Conservation (phyloP, 345 rosid species). For the Erucastrum elatum region DNA sequence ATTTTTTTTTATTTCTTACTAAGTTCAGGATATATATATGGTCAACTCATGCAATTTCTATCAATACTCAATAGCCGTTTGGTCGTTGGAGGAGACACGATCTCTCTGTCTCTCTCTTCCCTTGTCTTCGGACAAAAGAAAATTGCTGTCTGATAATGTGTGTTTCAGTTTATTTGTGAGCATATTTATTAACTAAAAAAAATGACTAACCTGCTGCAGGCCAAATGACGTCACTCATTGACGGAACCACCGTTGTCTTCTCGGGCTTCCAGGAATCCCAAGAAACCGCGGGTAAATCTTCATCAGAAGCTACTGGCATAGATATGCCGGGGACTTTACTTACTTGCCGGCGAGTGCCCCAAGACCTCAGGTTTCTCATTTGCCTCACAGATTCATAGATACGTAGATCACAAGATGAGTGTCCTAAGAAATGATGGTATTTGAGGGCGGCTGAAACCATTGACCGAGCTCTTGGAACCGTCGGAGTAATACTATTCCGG, state of each 20-base stretch:
- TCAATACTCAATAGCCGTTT: constrained; percentile 21
- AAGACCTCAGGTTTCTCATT: constrained; percentile 17
- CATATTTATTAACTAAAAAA: neutral
- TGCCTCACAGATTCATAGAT: constrained; percentile 28
- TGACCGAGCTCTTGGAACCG: constrained; percentile 6
- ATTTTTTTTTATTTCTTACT: neutral
- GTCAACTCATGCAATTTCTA: constrained; percentile 7
- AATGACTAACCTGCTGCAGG: constrained; percentile 66
- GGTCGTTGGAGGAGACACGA: constrained; percentile 19
- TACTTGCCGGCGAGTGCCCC: constrained; percentile 7
- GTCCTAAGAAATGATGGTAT: constrained; percentile 8
- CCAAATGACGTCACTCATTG: constrained; percentile 81
- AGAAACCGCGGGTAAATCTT: constrained; percentile 32
- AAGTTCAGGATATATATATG: neutral
- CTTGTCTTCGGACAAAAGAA: constrained; percentile 23
- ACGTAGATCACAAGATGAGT: constrained; percentile 20
- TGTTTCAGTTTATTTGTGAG: neutral
- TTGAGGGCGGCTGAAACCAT: constrained; percentile 10
- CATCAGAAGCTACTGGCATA: constrained; percentile 28
- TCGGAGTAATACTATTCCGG: neutral
- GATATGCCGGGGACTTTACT: constrained; percentile 19
- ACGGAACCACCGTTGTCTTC: constrained; percentile 40
- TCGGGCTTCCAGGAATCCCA: constrained; percentile 81
- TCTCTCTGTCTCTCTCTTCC: constrained; percentile 23
- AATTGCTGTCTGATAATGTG: neutral